Conservation (phyloP, 768 basidiomycete genomes). For the Leccinum pellstonianum region DNA sequence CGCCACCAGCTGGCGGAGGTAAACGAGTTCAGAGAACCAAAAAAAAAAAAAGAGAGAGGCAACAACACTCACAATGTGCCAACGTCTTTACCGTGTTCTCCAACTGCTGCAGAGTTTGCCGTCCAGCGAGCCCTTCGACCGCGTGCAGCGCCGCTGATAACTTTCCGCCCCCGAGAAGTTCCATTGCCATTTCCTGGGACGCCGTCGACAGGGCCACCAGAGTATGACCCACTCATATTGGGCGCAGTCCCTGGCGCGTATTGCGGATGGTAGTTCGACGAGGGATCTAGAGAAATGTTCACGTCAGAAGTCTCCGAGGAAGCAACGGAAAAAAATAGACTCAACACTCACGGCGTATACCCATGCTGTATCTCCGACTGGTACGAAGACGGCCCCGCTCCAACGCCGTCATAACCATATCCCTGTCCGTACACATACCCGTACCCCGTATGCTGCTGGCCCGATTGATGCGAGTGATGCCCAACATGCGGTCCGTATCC, state of each 20-base stretch:
- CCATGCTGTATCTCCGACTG: conserved; percentile 6
- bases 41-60: neutral
- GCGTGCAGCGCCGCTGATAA: conserved; percentile 41
- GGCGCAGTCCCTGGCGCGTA: neutral
- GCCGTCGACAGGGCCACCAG: neutral
- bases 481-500: neutral
- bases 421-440: neutral
- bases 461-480: neutral
- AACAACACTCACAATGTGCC: conserved; percentile 48
- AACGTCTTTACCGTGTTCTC: conserved; percentile 46
- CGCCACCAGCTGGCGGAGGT: neutral
- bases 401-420: neutral
- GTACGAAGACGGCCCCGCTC: neutral
- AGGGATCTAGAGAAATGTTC: neutral
- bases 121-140: conserved; percentile 58
- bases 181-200: neutral
- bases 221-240: neutral
- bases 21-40: neutral
- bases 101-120: conserved; percentile 47
- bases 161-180: neutral
- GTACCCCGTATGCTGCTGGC: neutral
- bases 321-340: neutral
- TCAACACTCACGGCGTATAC: conserved; percentile 36
- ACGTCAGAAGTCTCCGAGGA: neutral
- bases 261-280: conserved; percentile 6